Percentiles rank a stretch among this genome's conserved stretches.
Conservation (phyloP, 345 rosid species). For the Salix udensis region DNA sequence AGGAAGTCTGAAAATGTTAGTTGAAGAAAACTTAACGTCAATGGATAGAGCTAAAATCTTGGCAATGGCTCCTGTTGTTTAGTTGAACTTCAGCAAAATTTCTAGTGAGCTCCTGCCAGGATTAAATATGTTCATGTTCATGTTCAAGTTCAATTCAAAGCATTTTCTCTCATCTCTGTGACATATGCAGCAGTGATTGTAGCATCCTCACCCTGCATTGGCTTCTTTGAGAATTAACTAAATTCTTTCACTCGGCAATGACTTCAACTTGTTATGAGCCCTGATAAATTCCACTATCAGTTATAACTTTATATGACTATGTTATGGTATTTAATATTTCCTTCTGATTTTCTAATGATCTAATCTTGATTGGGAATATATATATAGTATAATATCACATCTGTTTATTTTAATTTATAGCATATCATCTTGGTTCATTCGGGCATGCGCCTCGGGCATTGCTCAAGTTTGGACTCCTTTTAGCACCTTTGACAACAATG, state of each 20-base stretch:
- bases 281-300: neutral
- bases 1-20: neutral
- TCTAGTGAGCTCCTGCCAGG: neutral
- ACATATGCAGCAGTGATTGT: neutral
- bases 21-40: neutral
- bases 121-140: neutral
- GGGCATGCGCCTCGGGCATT: too few species aligned
- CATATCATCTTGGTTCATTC: too few species aligned
- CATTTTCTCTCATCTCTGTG: neutral
- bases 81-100: neutral
- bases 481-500: too few species aligned
- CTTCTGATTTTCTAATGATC: too few species aligned
- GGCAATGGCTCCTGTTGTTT: neutral
- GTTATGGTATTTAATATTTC: too few species aligned
- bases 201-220: neutral
- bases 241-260: neutral
- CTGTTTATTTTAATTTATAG: too few species aligned
- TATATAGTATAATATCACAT: too few species aligned
- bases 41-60: neutral
- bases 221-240: neutral
- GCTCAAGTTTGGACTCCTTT: too few species aligned
- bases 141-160: neutral
- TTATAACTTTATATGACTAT: too few species aligned
- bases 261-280: neutral
- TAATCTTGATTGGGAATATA: too few species aligned